Evolutionary conservation across 495 filamentous ascomycete genomes (phyloP).

Genomic region (Tuber umbilicatum): DNA sequence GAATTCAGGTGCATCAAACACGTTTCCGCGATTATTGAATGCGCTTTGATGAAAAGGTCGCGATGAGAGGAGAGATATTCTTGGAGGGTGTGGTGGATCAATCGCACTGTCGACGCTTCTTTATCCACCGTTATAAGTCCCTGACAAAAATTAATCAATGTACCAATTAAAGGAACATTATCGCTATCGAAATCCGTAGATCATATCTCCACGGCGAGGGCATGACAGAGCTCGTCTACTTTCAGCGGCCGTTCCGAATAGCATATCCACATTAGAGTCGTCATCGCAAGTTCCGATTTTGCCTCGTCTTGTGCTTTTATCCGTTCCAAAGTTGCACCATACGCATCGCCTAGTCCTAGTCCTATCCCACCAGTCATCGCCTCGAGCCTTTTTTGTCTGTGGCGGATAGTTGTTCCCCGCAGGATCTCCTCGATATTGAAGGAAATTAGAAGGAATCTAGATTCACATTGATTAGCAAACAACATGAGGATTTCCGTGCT

Average conservation of each 20-base stretch:
- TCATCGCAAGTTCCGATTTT: neutral
- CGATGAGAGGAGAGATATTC: neutral
- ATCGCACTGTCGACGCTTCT: neutral
- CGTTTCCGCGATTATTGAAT: neutral
- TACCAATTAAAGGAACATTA: neutral
- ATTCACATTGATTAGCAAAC: neutral
- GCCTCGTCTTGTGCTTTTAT: neutral
- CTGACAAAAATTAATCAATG: neutral
- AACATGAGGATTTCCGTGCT: neutral
- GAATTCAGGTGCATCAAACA: neutral
- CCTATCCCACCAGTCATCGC: too few species aligned
- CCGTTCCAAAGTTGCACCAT: neutral
- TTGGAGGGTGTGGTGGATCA: neutral
- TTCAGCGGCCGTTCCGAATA: neutral
- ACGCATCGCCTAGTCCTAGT: neutral
- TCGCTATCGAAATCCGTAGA: neutral
- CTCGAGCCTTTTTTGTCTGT: neutral
- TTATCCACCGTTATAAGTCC: conserved; percentile 19
- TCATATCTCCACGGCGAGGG: neutral
- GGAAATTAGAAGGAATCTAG: neutral
- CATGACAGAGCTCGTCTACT: neutral
- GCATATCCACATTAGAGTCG: neutral
- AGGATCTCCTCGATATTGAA: neutral
- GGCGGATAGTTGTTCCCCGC: neutral
- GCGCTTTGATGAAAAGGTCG: neutral